A percentile compares a stretch with the other conserved stretches of the same genome.
Conservation (phyloP, 257 asterid genomes). For the Solanum peruvianum region DNA sequence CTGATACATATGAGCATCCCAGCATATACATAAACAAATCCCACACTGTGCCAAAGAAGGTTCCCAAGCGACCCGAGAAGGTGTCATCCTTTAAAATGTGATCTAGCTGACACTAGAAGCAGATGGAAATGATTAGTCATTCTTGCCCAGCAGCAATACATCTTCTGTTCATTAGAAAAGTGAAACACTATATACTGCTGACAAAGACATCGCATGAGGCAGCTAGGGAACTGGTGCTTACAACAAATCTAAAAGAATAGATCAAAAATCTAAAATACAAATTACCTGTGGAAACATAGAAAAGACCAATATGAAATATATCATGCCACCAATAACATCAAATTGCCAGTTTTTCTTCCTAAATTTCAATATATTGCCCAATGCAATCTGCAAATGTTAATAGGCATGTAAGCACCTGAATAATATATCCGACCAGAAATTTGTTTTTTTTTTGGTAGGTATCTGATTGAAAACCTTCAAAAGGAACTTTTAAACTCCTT, state of each 20-base stretch:
- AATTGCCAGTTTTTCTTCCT: constrained; percentile 99
- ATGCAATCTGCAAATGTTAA: constrained; percentile 66
- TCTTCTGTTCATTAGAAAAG: background rate
- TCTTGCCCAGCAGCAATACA: background rate
- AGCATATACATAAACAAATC: constrained; percentile 65
- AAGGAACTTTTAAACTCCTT: background rate
- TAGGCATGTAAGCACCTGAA: background rate
- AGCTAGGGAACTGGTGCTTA: background rate
- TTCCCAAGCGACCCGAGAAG: constrained; percentile 69
- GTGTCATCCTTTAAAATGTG: constrained; percentile 81
- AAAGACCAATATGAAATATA: constrained; percentile 72
- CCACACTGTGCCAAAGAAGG: constrained; percentile 84
- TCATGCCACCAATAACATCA: constrained; percentile 88
- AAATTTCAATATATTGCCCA: constrained; percentile 93
- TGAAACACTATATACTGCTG: background rate
- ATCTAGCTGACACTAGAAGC: constrained; percentile 79
- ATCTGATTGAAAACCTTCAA: background rate
- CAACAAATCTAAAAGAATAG: background rate
- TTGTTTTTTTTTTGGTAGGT: background rate
- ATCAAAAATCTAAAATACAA: background rate
- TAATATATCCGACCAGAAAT: background rate
- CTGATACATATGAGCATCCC: constrained; percentile 69
- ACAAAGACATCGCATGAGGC: background rate
- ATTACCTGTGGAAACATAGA: constrained; percentile 98
- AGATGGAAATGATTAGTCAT: constrained; percentile 13